Evolutionary conservation across 2,329 filamentous ascomycete species (phyloP).

Genomic region (Fusarium nelsonii): DNA sequence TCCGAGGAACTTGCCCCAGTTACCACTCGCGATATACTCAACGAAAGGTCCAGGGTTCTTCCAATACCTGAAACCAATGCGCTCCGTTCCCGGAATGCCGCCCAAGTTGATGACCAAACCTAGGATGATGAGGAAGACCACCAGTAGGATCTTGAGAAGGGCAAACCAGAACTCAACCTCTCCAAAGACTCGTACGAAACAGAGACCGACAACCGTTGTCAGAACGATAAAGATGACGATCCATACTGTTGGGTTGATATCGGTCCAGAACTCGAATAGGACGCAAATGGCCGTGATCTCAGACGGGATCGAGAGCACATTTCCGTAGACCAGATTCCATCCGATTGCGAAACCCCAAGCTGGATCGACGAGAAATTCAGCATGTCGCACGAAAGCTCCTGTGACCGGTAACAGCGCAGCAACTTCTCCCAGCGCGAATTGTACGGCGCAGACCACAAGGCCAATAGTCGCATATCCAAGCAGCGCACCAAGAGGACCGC

Average conservation of each 20-base stretch:
- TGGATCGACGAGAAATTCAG: conserved; percentile 64
- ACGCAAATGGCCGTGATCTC: conserved; percentile 61
- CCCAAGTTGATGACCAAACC: conserved; percentile 55
- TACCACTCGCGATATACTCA: conserved; percentile 69
- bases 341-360: conserved; percentile 67
- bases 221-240: conserved; percentile 46
- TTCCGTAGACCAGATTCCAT: conserved; percentile 65
- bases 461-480: conserved; percentile 60
- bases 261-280: conserved; percentile 56
- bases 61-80: conserved; percentile 46
- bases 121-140: conserved; percentile 64
- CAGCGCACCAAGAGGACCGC: conserved; percentile 57
- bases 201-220: conserved; percentile 49
- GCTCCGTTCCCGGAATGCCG: conserved; percentile 39
- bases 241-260: conserved; percentile 48
- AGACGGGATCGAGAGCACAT: conserved; percentile 63
- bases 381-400: conserved; percentile 63
- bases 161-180: conserved; percentile 67
- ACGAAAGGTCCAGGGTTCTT: conserved; percentile 75
- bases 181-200: conserved; percentile 64
- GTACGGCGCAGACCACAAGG: conserved; percentile 61
- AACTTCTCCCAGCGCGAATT: conserved; percentile 66
- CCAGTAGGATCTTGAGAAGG: conserved; percentile 63
- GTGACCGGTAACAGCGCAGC: conserved; percentile 60
- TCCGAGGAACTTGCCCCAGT: conserved; percentile 74